Percentiles rank a stretch among this genome's conserved stretches.
Conservation (phyloP, 2,329 filamentous ascomycete species). For the Trichoderma afroharzianum region DNA sequence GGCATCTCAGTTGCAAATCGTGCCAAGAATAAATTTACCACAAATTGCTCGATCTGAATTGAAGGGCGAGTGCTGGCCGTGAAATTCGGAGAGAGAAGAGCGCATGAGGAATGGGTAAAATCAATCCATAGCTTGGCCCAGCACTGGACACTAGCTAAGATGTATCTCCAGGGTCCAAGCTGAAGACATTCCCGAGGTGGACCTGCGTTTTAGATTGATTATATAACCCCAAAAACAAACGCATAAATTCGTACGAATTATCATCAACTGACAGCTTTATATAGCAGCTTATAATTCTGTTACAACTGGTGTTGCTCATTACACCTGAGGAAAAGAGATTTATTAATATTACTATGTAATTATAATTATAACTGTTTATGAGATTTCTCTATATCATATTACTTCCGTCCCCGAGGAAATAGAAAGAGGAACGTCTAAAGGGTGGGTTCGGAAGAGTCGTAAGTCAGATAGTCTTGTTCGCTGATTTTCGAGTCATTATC, state of each 20-base stretch:
- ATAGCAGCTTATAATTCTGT: not conserved
- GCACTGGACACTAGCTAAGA: not conserved
- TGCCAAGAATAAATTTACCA: not conserved
- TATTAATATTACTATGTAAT: not conserved
- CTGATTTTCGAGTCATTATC: constrained; percentile 67
- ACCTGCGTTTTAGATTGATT: not conserved
- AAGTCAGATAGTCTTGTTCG: constrained; percentile 31
- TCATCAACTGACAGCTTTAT: not conserved
- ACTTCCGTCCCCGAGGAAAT: not conserved
- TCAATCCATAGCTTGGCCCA: not conserved
- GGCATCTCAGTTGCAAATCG: constrained; percentile 7
- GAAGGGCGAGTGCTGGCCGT: not conserved
- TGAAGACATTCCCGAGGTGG: not conserved
- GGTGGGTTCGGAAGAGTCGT: not conserved
- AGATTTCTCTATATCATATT: not conserved
- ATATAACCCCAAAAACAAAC: not conserved
- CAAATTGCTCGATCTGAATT: not conserved
- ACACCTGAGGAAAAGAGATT: not conserved
- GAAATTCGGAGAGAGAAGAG: not conserved
- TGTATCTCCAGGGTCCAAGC: not conserved
- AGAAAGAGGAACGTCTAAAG: not conserved
- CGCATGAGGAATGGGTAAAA: not conserved
- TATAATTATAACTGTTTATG: not conserved
- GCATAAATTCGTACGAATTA: not conserved
- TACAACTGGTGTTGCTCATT: not conserved